phyloP scores from a whole-genome alignment of 2,329 filamentous ascomycete species.

The Aschersonia sp. region DNA sequence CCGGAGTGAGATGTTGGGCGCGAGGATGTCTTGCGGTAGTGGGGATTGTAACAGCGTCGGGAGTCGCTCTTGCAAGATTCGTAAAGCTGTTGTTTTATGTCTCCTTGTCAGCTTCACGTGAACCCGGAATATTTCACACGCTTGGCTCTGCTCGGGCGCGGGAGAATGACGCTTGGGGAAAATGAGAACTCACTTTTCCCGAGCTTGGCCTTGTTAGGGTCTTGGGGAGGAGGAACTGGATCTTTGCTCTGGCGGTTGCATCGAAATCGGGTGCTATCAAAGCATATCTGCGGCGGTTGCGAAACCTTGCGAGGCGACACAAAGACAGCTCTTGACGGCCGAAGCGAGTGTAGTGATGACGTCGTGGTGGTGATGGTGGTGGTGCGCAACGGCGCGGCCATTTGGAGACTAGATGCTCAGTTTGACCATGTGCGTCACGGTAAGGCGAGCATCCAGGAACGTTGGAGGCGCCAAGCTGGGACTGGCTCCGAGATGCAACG shows the following conservation, averaged over 20 bases:
- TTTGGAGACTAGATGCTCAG: constrained; percentile 7
- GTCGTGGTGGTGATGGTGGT: constrained; percentile 8
- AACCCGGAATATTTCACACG: background rate
- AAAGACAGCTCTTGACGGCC: background rate
- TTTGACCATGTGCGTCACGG: background rate
- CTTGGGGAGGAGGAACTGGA: constrained; percentile 6
- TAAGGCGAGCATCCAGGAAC: background rate
- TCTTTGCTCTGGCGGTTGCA: constrained; percentile 19
- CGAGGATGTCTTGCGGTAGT: constrained; percentile 60
- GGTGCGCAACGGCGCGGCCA: constrained; percentile 15
- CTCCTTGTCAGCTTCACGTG: background rate
- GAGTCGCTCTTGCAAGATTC: constrained; percentile 51
- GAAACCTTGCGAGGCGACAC: background rate
- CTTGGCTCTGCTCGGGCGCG: background rate
- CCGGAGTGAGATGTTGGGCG: constrained; percentile 56
- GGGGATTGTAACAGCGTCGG: constrained; percentile 52
- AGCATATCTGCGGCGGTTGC: constrained; percentile 11
- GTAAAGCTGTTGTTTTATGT: constrained; percentile 31
- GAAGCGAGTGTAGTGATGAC: background rate
- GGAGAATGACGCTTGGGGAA: background rate
- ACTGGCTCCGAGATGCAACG: background rate
- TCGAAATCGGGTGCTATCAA: constrained; percentile 14
- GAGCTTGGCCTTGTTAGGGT: constrained; percentile 47
- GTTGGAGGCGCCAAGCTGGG: background rate
- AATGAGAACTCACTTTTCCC: constrained; percentile 42